Base-by-base conservation (phyloP, 768 basidiomycete genomes). In the Tylopilus vinaceipallidus region DNA sequence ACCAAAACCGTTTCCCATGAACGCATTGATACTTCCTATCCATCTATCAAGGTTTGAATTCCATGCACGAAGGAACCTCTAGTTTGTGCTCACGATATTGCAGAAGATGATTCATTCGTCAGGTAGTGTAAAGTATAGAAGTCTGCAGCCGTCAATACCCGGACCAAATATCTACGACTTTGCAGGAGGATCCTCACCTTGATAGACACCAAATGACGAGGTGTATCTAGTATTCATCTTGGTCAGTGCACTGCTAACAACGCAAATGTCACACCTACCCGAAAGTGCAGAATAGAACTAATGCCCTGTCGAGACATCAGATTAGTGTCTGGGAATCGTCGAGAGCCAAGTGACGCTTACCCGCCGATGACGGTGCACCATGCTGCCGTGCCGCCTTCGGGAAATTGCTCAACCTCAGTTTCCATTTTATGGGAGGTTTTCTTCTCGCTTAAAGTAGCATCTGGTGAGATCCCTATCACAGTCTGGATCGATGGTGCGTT, bases 1-100 rank as follows among this genome's bases (percentile, higher is more conserved):
- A 16, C 76, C 72, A 23, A 66, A 55, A 0, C 64, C 60, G 17
- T 74, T 55, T 13, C 71, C 55, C 11, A 78, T 58, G 36, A 76
- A 71, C 6, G 73, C 56, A 51, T 79, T 76, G 7, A 74, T 60
- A 30, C 41, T 42, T 30, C 41, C 41, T 42, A 42, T 42, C 41
- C 41, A 42, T 29, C 41, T 42, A 20, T 30, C 47, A 17, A 26
- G 41, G 22, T 45, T 54, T 12, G 13, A 14, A 3, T 30, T 16
- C 24, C 24, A 11, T n/a, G 24, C 45, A 20, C 12, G 38, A 1
- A 4, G 11, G 16, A 34, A 27, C 13, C 16, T 42, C 26, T 22
- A 33, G 20, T 14, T 26, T 8, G 52, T 29, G 42, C 70, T 44
- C 48, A 71, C 71, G 71, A 64, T 44, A 73, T 68, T 7, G 61